phyloP scores from a whole-genome alignment of 371 early-diverging fungal genomes.

The Lichtheimia ramosa region DNA sequence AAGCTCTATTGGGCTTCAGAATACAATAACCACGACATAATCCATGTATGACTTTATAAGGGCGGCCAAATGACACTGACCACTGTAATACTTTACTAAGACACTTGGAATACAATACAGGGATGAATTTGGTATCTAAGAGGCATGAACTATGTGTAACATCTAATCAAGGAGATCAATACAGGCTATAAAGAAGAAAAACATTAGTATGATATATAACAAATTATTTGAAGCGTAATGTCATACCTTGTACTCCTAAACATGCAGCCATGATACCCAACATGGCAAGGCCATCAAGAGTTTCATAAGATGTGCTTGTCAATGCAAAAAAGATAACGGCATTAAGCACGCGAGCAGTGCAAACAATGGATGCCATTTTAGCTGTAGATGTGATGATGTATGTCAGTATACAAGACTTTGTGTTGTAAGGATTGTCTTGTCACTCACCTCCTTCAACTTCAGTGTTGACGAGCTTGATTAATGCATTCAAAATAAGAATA shows the following conservation, averaged over 20 bases:
- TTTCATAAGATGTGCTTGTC: slow-evolving; percentile 33
- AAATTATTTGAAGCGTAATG: background rate
- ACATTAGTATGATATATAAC: background rate
- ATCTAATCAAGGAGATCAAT: slow-evolving; percentile 41
- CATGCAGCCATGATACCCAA: slow-evolving; percentile 53
- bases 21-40: too few species aligned
- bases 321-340: slow-evolving; percentile 52
- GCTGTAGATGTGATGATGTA: slow-evolving; percentile 23
- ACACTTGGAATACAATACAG: too few species aligned
- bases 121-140: too few species aligned
- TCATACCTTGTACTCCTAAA: slow-evolving; percentile 49
- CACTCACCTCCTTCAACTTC: slow-evolving; percentile 25
- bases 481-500: slow-evolving; percentile 39
- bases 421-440: slow-evolving; percentile 15
- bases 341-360: slow-evolving; percentile 46
- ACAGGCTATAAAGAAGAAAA: slow-evolving; percentile 16
- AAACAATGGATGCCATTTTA: slow-evolving; percentile 43
- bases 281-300: slow-evolving; percentile 43
- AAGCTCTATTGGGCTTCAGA: too few species aligned
- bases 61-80: too few species aligned
- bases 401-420: too few species aligned
- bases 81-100: too few species aligned
- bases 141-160: too few species aligned
- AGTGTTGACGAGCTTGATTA: slow-evolving; percentile 44
- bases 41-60: too few species aligned